Conservation (phyloP, 352 stramenopile species). For the Pythium grandisporangium region DNA sequence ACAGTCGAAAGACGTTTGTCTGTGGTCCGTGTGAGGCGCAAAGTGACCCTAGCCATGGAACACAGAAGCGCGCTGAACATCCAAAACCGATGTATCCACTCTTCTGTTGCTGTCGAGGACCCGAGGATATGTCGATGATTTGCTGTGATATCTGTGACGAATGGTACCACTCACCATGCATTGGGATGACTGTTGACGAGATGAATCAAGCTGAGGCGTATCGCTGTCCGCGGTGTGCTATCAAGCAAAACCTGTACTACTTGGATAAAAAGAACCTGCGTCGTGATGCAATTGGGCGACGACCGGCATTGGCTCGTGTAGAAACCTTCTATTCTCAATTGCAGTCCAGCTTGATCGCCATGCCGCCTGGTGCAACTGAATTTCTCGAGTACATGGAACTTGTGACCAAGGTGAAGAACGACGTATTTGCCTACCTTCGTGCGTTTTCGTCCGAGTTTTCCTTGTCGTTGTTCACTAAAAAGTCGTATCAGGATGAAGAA, state of each 20-base stretch:
- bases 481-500: conserved; percentile 30
- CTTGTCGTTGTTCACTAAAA: conserved; percentile 26
- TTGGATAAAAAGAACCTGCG: conserved; percentile 47
- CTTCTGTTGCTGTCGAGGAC: conserved; percentile 66
- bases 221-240: conserved; percentile 54
- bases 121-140: conserved; percentile 70
- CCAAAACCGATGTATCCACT: conserved; percentile 13
- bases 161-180: conserved; percentile 75
- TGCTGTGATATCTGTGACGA: conserved; percentile 85
- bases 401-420: conserved; percentile 25
- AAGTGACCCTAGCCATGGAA: background rate
- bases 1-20: conserved; percentile 8
- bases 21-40: conserved; percentile 11
- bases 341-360: conserved; percentile 37
- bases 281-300: conserved; percentile 29
- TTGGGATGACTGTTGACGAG: conserved; percentile 39
- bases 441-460: conserved; percentile 48
- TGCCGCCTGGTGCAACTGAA: conserved; percentile 37
- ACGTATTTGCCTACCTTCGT: conserved; percentile 23
- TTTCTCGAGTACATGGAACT: conserved; percentile 42
- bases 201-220: conserved; percentile 67
- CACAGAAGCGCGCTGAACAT: background rate
- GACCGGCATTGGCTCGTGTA: conserved; percentile 37
- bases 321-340: conserved; percentile 48
- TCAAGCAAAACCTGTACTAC: conserved; percentile 62